Evolutionary conservation across 2,329 filamentous ascomycete species (phyloP).

Genomic region (Penicillium concentricum): DNA sequence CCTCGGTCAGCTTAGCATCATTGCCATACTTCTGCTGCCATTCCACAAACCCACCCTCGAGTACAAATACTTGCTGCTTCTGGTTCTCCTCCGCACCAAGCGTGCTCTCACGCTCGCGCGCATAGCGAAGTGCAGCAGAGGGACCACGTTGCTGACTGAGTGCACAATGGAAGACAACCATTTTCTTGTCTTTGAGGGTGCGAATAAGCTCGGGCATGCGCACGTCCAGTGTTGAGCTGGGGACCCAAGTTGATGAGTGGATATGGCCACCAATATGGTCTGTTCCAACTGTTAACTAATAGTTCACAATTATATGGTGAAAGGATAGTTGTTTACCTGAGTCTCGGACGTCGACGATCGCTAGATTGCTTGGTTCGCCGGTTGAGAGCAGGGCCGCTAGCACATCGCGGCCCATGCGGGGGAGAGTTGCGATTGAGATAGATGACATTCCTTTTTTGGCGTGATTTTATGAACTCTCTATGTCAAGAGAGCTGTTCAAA

Average conservation of each 20-base stretch:
- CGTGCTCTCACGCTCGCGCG: conserved; percentile 59
- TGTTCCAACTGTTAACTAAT: conserved; percentile 33
- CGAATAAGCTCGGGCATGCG: conserved; percentile 80
- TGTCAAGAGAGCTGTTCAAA: neutral
- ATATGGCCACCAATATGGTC: conserved; percentile 94
- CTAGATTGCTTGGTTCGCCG: conserved; percentile 52
- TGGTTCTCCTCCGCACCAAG: conserved; percentile 41
- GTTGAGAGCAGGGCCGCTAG: conserved; percentile 64
- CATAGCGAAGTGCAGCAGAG: conserved; percentile 75
- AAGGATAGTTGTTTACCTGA: conserved; percentile 53
- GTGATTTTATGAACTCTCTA: neutral
- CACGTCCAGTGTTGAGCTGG: conserved; percentile 69
- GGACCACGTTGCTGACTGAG: conserved; percentile 89
- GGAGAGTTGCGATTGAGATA: conserved; percentile 61
- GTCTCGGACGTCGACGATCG: conserved; percentile 87
- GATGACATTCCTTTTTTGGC: conserved; percentile 43
- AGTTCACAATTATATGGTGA: neutral
- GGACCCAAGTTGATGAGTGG: conserved; percentile 70
- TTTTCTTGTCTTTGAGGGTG: conserved; percentile 71
- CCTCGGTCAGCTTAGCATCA: conserved; percentile 79
- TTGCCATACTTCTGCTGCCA: conserved; percentile 83
- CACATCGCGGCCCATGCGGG: conserved; percentile 66
- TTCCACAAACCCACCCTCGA: conserved; percentile 79
- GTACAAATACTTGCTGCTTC: conserved; percentile 72
- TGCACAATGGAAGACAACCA: conserved; percentile 91